These are phyloP conservation scores for Cladosporium sp. DNA, from an alignment of 2,329 filamentous ascomycete species.

Conservation along the genomic window DNA sequence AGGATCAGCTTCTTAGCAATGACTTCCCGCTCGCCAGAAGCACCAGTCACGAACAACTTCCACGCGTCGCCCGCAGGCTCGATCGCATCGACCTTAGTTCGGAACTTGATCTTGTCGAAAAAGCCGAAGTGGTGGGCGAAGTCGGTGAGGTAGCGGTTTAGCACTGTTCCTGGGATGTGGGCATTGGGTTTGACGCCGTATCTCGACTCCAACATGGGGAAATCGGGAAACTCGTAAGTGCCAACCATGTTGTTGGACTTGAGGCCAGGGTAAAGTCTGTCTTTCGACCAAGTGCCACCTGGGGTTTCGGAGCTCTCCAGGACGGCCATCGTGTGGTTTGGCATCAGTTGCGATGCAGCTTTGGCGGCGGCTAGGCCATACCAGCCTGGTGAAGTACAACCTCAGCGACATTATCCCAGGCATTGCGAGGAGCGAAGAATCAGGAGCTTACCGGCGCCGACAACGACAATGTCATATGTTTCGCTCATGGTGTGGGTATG, in stretches of 20 bases:
- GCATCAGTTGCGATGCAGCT: slow-evolving; percentile 50
- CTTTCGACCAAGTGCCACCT: slow-evolving; percentile 70
- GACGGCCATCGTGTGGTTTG: slow-evolving; percentile 44
- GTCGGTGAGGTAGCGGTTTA: slow-evolving; percentile 60
- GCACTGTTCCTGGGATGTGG: slow-evolving; percentile 60
- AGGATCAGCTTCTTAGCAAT: slow-evolving; percentile 56
- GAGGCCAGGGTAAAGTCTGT: slow-evolving; percentile 68
- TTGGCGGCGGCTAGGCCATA: slow-evolving; percentile 53
- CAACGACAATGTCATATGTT: slow-evolving; percentile 15
- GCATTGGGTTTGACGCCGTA: slow-evolving; percentile 53
- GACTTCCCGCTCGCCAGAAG: slow-evolving; percentile 27
- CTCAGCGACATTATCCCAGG: background rate
- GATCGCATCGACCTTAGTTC: slow-evolving; percentile 54
- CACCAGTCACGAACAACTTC: slow-evolving; percentile 25
- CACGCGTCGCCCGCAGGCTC: slow-evolving; percentile 40
- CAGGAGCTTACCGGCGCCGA: slow-evolving; percentile 15
- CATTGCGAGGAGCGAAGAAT: background rate
- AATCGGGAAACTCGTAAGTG: slow-evolving; percentile 73
- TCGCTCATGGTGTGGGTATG: slow-evolving; percentile 12
- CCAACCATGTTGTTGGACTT: slow-evolving; percentile 75
- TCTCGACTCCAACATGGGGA: slow-evolving; percentile 59
- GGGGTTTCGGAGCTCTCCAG: slow-evolving; percentile 46
- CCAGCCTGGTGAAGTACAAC: slow-evolving; percentile 36
- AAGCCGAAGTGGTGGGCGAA: slow-evolving; percentile 59
- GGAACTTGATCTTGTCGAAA: slow-evolving; percentile 50